Evolutionary conservation across 129 eudicot genomes (phyloP), one percentile per base, ranked within the genome.

Genomic region (Pittosporum tobira): DNA sequence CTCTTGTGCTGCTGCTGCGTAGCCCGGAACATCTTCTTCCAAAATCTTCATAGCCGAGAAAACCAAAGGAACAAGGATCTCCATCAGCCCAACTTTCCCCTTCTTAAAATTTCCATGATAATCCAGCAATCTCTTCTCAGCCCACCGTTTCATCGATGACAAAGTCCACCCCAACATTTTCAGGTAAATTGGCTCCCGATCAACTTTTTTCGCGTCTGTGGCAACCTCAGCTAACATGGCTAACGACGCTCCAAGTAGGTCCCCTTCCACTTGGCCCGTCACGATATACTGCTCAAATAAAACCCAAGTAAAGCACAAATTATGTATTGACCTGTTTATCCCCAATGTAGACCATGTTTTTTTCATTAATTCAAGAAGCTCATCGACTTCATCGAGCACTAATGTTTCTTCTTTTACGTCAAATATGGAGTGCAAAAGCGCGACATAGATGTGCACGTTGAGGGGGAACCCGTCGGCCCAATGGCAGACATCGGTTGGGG

Each of bases 401-500:
- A 77, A 29, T 0, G 96, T 78, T 59, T 81, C 77, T 5, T 91
- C 99, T 59, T 76, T 91, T 12, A 48, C 10, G 76, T 91, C 99
- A 15, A 91, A 91, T 11, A 87, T 47, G 0, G 91, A 67, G 3
- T 56, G 66, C 0, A 91, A 72, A 7, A 91, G 81, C 26, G 81
- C 70, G 8, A 51, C 62, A 45, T 91, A 91, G 47, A 91, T 81
- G 53, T 83, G 85, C 16, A 74, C 66, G 26, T 91, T 91, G n/a
- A 91, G 65, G 3, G 99, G 96, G 70, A 61, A 74, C 0, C 99
- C 99, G 40, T 91, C 99, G 5, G 99, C 96, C 99, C 99, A 91
- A 22, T 91, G 99, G 48, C 95, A 86, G 0, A 74, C 62, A 9
- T 74, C 83, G 0, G 85, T 77, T 12, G 74, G 73, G 42, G 68